Evolutionary conservation across 306 rosid genomes (phyloP).

Genomic region (Sesbania bispinosa): DNA sequence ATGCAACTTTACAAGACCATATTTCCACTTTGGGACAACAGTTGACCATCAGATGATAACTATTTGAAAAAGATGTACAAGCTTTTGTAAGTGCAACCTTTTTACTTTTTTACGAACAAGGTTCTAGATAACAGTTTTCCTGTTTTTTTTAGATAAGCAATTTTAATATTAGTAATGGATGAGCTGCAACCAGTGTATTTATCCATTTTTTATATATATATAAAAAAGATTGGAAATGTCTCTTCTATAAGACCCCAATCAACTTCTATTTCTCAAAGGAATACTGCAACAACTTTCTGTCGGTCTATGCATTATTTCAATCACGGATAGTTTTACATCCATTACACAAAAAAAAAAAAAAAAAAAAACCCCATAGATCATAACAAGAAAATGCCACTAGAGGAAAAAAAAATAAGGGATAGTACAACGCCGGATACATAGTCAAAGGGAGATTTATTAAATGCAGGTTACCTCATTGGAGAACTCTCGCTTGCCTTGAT

Average conservation of each 20-base stretch:
- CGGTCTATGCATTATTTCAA: constrained; percentile 5
- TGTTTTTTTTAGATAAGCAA: no score
- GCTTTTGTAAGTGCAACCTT: no score
- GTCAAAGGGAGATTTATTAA: constrained; percentile 26
- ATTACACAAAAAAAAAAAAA: not conserved
- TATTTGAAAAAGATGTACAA: no score
- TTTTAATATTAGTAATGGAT: no score
- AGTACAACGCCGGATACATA: constrained; percentile 1
- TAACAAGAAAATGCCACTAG: not conserved
- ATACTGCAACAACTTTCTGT: not conserved
- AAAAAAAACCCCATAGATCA: not conserved
- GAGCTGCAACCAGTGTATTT: not conserved
- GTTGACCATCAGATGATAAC: no score
- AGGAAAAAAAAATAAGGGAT: not conserved
- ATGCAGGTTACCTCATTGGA: constrained; percentile 72
- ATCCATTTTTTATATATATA: no score
- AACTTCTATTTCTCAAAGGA: not conserved
- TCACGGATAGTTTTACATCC: not conserved
- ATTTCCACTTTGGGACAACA: no score
- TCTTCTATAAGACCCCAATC: not conserved
- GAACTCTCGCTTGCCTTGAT: constrained; percentile 94
- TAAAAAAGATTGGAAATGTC: not conserved
- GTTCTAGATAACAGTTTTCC: no score
- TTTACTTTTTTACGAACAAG: no score
- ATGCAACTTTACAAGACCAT: no score